Percentiles rank a stretch among this genome's conserved stretches.
phyloP scores from a whole-genome alignment of 225 moss, liverwort and hornwort species.

The Pleurozium schreberi region DNA sequence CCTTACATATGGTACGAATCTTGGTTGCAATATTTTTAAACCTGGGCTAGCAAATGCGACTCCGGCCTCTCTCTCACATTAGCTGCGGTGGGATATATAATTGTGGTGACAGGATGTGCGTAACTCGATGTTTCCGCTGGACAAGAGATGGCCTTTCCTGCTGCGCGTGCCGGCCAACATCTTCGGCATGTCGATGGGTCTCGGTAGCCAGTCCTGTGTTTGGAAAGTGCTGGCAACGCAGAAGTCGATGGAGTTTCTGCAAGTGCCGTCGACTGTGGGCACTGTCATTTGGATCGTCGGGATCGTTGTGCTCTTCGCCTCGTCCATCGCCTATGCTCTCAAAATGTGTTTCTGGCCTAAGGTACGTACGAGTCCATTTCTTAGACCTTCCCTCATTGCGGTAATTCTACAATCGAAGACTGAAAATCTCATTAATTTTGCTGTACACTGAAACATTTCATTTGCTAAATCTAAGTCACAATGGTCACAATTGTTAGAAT shows the following conservation, averaged over 20 bases:
- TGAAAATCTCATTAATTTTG: not conserved
- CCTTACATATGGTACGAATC: not conserved
- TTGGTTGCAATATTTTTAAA: not conserved
- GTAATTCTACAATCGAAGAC: too few relatives aligned
- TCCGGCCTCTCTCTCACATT: not conserved
- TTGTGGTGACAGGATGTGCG: constrained; percentile 11
- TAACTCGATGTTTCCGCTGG: constrained; percentile 35
- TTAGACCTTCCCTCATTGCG: not conserved
- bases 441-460: not conserved
- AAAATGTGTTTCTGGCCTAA: constrained; percentile 35
- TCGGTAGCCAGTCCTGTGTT: constrained; percentile 24
- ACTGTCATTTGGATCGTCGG: constrained; percentile 27
- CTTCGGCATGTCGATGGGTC: constrained; percentile 36
- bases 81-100: not conserved
- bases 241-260: constrained; percentile 8
- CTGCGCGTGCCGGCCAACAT: constrained; percentile 28
- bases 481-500: not conserved
- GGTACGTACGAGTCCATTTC: not conserved
- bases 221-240: constrained; percentile 31
- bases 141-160: constrained; percentile 35
- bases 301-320: constrained; percentile 11
- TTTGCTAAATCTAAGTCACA: not conserved
- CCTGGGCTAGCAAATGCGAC: not conserved
- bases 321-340: constrained; percentile 11
- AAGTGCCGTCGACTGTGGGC: constrained; percentile 10